Evolutionary conservation across 2,329 filamentous ascomycete species (phyloP).

Genomic region (Aspergillus neoniger): DNA sequence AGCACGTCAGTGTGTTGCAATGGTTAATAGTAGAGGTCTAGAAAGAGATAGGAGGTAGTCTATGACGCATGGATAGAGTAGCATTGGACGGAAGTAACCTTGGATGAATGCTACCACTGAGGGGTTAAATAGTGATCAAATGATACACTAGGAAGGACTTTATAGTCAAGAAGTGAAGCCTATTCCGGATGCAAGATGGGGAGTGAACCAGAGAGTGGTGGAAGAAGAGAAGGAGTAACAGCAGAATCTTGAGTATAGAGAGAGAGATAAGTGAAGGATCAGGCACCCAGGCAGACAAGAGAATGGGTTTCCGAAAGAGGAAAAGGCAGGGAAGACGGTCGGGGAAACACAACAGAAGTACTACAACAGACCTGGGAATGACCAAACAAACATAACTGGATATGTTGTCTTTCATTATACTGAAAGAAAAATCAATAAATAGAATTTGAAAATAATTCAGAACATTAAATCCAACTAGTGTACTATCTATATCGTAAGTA

Average conservation of each 20-base stretch:
- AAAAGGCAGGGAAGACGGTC: neutral
- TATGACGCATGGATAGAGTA: conserved; percentile 26
- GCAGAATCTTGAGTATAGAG: neutral
- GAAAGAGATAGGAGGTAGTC: neutral
- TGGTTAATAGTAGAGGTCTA: neutral
- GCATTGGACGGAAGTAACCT: conserved; percentile 19
- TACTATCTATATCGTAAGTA: too few species aligned
- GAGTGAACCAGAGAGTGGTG: neutral
- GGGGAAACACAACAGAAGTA: neutral
- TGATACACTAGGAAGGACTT: neutral
- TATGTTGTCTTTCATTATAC: too few species aligned
- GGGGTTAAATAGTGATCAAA: neutral
- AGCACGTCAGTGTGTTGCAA: conserved; percentile 18
- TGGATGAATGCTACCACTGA: neutral
- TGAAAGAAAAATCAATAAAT: too few species aligned
- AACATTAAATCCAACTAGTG: too few species aligned
- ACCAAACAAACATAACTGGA: too few species aligned
- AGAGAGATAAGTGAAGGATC: neutral
- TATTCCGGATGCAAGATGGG: neutral
- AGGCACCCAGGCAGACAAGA: conserved; percentile 3
- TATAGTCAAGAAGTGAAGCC: too few species aligned
- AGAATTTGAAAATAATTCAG: too few species aligned
- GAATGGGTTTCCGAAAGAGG: neutral
- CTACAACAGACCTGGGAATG: neutral
- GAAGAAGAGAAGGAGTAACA: neutral